Evolutionary conservation across 2,329 filamentous ascomycete species (phyloP).

Genomic region (Cordyceps fumosorosea): DNA sequence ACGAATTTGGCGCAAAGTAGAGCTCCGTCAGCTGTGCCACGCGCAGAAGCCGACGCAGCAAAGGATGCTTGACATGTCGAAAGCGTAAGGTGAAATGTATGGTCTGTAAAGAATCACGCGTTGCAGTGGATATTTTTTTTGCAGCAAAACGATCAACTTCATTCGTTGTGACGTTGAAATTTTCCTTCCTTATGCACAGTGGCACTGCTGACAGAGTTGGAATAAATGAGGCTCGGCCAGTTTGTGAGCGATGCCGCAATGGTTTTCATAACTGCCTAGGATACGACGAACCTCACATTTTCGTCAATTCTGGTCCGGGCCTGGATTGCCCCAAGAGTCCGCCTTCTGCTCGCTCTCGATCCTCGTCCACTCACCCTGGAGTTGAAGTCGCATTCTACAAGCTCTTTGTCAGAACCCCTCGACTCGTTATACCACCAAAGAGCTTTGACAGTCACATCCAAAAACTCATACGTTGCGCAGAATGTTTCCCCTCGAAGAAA

Average conservation of each 20-base stretch:
- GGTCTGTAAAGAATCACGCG: not conserved
- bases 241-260: too few species aligned
- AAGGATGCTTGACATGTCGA: not conserved
- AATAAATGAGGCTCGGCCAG: too few species aligned
- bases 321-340: too few species aligned
- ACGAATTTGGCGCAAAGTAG: not conserved
- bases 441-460: not conserved
- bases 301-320: too few species aligned
- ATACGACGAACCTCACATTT: too few species aligned
- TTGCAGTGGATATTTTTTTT: too few species aligned
- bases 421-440: not conserved
- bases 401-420: not conserved
- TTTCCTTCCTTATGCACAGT: not conserved
- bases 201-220: too few species aligned
- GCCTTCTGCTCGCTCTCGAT: not conserved
- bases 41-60: constrained; percentile 1
- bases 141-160: too few species aligned
- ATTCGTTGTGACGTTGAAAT: too few species aligned
- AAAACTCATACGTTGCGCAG: too few species aligned
- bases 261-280: too few species aligned
- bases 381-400: not conserved
- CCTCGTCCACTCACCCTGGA: not conserved
- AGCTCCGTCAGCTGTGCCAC: not conserved
- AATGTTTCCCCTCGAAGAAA: not conserved
- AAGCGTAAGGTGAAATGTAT: constrained; percentile 4